phyloP scores from a whole-genome alignment of 768 basidiomycete species.

The Pleurotus tuoliensis region DNA sequence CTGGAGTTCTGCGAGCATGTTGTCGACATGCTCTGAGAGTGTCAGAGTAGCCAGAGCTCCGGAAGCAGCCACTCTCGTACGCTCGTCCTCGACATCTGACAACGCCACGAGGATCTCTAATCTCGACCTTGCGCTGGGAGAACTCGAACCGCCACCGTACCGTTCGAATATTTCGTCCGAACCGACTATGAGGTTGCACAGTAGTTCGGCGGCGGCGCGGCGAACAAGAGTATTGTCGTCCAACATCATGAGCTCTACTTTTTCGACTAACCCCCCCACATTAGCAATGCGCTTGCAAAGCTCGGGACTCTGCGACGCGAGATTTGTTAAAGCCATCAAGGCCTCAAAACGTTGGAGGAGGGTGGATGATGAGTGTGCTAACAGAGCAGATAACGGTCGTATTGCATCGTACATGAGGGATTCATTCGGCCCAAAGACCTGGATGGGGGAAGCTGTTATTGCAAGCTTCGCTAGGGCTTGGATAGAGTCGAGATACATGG shows the following conservation, averaged over 20 bases:
- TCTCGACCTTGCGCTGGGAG: conserved; percentile 49
- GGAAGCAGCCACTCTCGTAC: conserved; percentile 85
- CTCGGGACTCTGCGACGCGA: conserved; percentile 73
- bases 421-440: conserved; percentile 86
- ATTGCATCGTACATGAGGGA: conserved; percentile 80
- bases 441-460: conserved; percentile 86
- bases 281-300: conserved; percentile 65
- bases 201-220: conserved; percentile 84
- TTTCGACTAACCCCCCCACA: conserved; percentile 55
- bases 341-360: conserved; percentile 88
- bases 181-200: conserved; percentile 86
- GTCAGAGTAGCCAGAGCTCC: conserved; percentile 86
- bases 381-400: conserved; percentile 69
- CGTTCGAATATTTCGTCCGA: conserved; percentile 72
- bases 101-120: conserved; percentile 82
- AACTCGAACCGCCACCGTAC: conserved; percentile 50
- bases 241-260: conserved; percentile 68
- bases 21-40: conserved; percentile 55
- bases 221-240: conserved; percentile 82
- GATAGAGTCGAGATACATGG: conserved; percentile 54
- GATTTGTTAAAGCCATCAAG: conserved; percentile 94
- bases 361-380: conserved; percentile 64
- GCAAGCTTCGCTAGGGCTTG: conserved; percentile 92
- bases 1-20: conserved; percentile 59
- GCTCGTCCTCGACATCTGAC: conserved; percentile 80